Base-by-base conservation (phyloP, 768 basidiomycete species). In the Ramaria sp. region DNA sequence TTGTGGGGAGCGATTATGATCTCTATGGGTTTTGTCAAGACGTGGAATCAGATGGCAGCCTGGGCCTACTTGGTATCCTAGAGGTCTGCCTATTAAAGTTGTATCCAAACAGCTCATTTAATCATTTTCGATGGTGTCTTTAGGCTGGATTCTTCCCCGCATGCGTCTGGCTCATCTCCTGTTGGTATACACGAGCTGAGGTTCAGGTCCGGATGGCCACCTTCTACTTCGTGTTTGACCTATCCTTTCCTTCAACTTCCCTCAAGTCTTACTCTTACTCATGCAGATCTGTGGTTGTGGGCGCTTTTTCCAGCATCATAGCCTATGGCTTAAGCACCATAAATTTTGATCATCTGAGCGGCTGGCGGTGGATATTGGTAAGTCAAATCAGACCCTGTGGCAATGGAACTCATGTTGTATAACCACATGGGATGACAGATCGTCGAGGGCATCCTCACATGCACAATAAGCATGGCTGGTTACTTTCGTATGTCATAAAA, bases 311-410 rank as follows among this genome's bases (percentile, higher is more conserved):
- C 16, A 57, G 50, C 36, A 59, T 56, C 20, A 41, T 59, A n/a
- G 58, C 58, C 10, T 59, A 52, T 43, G 58, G 56, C 13, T 27
- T 59, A 24, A 48, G 43, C 36, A 52, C 32, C n/a, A 56, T 61
- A 30, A 48, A 52, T 20, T 48, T 56, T 9, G 56, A 44, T 0
- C 57, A 56, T 41, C 55, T 65, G 8, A 48, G 57, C 38, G 64
- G 62, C n/a, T 66, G 66, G 65, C 57, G 62, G 27, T 67, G 63
- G 64, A 62, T 67, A 57, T 65, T 66, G 55, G 57, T 66, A 50
- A 48, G 8, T 13, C 13, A 34, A 9, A 34, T 32, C 32, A 34
- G 32, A 2, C 32, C 32, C 13, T 34, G 32, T 34, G 13, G 8
- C 32, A 34, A 34, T 5, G 25, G 24, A 27, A 49, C 48, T 22